Conservation (phyloP, 768 basidiomycete genomes). For the Lentinula boryana region DNA sequence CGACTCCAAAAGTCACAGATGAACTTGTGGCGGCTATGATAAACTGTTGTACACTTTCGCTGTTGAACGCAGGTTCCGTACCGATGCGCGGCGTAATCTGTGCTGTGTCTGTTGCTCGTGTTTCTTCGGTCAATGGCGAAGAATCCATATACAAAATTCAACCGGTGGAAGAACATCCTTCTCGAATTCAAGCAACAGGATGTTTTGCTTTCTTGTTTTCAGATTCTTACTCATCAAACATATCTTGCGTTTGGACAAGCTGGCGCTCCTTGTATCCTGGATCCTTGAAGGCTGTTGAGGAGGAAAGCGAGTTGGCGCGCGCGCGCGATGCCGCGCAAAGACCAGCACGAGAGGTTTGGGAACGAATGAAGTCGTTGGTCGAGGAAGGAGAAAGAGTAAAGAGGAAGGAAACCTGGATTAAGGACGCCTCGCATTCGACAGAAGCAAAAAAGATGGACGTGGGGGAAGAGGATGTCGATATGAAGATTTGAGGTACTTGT, state of each 20-base stretch:
- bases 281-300: slow-evolving; percentile 24
- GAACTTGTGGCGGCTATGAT: slow-evolving; percentile 57
- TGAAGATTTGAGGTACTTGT: not conserved
- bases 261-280: slow-evolving; percentile 33
- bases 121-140: slow-evolving; percentile 12
- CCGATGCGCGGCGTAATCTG: slow-evolving; percentile 73
- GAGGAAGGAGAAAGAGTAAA: not conserved
- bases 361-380: slow-evolving; percentile 32
- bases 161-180: slow-evolving; percentile 39
- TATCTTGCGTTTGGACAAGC: slow-evolving; percentile 49
- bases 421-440: not conserved
- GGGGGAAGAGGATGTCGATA: not conserved
- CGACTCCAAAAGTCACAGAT: slow-evolving; percentile 21
- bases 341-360: slow-evolving; percentile 44
- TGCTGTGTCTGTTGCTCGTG: slow-evolving; percentile 53
- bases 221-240: slow-evolving; percentile 13
- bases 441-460: not conserved
- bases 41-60: slow-evolving; percentile 64
- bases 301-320: slow-evolving; percentile 31
- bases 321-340: slow-evolving; percentile 43
- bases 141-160: slow-evolving; percentile 40
- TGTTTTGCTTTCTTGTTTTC: slow-evolving; percentile 67
- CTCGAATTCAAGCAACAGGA: slow-evolving; percentile 36
- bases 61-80: slow-evolving; percentile 64
- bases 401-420: not conserved